Evolutionary conservation across 2,329 filamentous ascomycete species (phyloP), one percentile per base, ranked within the genome.

Genomic region (Colletotrichum sp.): DNA sequence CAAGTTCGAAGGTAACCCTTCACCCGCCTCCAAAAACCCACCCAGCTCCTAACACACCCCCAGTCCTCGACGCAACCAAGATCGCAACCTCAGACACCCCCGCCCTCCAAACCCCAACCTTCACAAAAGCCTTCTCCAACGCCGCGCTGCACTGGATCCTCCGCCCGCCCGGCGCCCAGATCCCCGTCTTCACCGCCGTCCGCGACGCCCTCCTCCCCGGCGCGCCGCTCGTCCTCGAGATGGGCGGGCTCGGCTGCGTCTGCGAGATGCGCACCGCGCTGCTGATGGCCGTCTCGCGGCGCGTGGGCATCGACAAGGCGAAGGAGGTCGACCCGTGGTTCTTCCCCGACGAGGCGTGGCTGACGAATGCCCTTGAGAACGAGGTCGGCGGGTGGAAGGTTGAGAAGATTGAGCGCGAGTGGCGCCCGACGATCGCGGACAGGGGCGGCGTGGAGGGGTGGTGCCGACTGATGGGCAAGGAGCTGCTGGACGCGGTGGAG

Each of bases 171-270:
- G 78, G 80, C 0, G 88, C 87, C 1, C 88, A 91, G 12, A 78
- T 82, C 5, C 80, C 82, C 32, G 90, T 93, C 82, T 92, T 95
- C 80, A 78, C 80, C 9, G 89, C 87, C 52, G 87, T 92, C 5
- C 84, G 88, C 76, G 83, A 83, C 10, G 85, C 89, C 1, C 87
- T 95, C 3, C 87, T 85, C 39, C 89, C 90, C 0, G 88, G 88
- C 13, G 93, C 92, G 3, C 80, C 79, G 0, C 92, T 95, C 75
- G 89, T 90, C 12, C 94, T 95, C 79, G 93, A 95, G 83, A 93
- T 93, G 91, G 93, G 94, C 69, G 93, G 93, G 0, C 88, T 92
- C 66, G 94, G 93, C 24, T 95, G 95, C 82, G 88, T 94, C 1
- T 85, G 87, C 2, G 93, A 95, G 83, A 89, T 93, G 78, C 88